These are phyloP conservation scores for Hondaea fermentalgiana DNA, from an alignment of 108 stramenopile genomes.

Conservation along the genomic window DNA sequence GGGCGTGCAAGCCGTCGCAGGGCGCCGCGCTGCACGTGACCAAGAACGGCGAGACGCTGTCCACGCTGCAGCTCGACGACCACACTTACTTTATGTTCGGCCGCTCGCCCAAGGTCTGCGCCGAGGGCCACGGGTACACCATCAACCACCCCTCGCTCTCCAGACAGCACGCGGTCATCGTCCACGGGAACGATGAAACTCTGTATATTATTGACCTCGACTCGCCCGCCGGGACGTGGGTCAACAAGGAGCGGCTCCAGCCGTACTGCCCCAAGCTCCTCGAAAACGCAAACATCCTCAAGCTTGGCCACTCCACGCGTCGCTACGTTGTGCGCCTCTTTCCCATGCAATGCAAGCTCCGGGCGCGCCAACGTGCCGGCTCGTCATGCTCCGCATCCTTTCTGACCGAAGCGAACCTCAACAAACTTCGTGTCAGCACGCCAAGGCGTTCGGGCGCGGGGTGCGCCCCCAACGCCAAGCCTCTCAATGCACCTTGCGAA, in stretches of 20 bases:
- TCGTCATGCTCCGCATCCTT: not conserved
- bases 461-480: not conserved
- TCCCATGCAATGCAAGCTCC: not conserved
- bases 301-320: not conserved
- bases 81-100: not conserved
- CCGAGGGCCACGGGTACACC: not conserved
- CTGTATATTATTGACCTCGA: conserved; percentile 13
- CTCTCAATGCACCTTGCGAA: not conserved
- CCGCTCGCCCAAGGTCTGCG: not conserved
- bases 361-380: not conserved
- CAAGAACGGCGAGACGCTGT: not conserved
- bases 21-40: conserved; percentile 13
- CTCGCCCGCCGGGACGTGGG: not conserved
- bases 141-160: conserved; percentile 4
- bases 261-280: conserved; percentile 1
- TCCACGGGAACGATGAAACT: not conserved
- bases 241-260: not conserved
- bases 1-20: not conserved
- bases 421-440: not conserved
- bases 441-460: not conserved
- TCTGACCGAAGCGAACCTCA: not conserved
- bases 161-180: conserved; percentile 8
- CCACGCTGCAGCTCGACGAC: not conserved
- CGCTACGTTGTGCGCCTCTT: not conserved
- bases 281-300: not conserved